Evolutionary conservation across 345 rosid genomes (phyloP), one percentile per base, ranked within the genome.

Genomic region (Microthlaspi erraticum): DNA sequence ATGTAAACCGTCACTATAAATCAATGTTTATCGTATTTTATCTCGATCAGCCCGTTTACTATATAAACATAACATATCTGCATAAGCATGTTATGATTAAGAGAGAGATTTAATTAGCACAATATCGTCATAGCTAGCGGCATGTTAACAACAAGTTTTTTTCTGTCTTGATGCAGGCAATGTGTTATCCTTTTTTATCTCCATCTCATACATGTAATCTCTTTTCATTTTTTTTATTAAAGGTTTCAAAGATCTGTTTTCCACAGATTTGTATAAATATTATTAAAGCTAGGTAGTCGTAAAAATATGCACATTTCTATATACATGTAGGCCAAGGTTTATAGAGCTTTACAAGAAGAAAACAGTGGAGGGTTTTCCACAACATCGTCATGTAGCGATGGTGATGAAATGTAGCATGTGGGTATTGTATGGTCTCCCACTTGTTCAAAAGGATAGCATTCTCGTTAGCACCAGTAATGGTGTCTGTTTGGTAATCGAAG

Each of bases 341-440:
- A 20, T 50, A 13, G 50, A 60, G 10, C 75, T 77, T 8, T 49
- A n/a, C n/a, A 79, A 74, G 71, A 68, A 68, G 1, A 68, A 62
- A 67, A 31, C 81, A 41, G 85, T 79, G 53, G 82, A 79, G 68
- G 62, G 72, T 34, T 77, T 79, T 73, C 66, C 72, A 54, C 79
- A 79, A 19, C 71, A 74, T 14, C 82, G 80, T 0, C 81, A 83
- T 50, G 26, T 81, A 11, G 80, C 65, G 20, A 55, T 80, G 5
- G 36, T 70, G 16, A 41, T 66, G 68, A 79, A 83, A 8, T 81
- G 82, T 54, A 33, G 31, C 72, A 9, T 79, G 5, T 83, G 85
- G 83, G 29, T 75, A 4, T 60, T 79, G 57, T 83, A 81, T 46
- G 87, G 85, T 7, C 48, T 81, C 33, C 87, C 87, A 37, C 42